Evolutionary conservation across 148 eudicot genomes (phyloP).

Genomic region (Silene uniflora): DNA sequence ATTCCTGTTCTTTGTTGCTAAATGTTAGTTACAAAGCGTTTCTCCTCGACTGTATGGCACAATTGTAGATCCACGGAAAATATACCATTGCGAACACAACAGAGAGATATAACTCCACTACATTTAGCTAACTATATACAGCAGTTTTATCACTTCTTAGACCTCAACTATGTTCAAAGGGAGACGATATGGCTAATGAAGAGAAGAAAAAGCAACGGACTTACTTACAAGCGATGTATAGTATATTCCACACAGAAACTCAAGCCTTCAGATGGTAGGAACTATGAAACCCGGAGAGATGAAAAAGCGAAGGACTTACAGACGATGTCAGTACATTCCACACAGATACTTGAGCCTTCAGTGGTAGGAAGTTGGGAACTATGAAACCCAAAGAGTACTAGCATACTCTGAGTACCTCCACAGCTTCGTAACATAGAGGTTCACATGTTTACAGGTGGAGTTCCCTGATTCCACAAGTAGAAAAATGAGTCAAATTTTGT

Average conservation of each 20-base stretch:
- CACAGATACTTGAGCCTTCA: not conserved
- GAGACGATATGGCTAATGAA: not conserved
- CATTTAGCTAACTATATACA: slow-evolving; percentile 8
- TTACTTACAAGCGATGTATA: not conserved
- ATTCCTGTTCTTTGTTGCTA: not conserved
- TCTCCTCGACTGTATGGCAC: not conserved
- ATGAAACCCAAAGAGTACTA: not conserved
- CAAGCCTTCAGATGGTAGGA: not conserved
- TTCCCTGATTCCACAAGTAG: slow-evolving; percentile 40
- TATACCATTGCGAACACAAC: not conserved
- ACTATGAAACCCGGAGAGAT: not conserved
- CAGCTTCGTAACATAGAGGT: not conserved
- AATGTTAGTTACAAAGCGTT: not conserved
- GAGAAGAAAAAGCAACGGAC: not conserved
- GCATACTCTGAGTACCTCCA: slow-evolving; percentile 14
- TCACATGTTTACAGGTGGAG: slow-evolving; percentile 71
- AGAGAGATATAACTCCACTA: not conserved
- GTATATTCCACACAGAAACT: not conserved
- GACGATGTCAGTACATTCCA: not conserved
- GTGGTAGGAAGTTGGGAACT: not conserved
- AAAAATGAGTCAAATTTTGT: not conserved
- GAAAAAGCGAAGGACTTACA: slow-evolving; percentile 2
- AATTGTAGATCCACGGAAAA: not conserved
- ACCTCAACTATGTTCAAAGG: not conserved
- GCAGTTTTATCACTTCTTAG: not conserved